Base-by-base conservation (phyloP, 345 rosid species). In the Syzygium aqueum region DNA sequence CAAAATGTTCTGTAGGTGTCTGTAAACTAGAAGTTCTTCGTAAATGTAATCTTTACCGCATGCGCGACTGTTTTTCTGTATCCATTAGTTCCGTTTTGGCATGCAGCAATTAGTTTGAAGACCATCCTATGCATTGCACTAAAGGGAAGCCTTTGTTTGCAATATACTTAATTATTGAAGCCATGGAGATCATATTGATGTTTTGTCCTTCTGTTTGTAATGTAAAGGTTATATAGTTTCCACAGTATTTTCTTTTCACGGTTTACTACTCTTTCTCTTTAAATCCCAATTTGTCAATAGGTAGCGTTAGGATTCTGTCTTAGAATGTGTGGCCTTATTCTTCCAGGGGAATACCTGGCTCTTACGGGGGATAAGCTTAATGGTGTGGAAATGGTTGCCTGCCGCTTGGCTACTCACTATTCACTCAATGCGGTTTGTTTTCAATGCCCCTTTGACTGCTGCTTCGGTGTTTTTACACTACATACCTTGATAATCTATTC, bases 381-480 rank as follows among this genome's bases (percentile, higher is more conserved):
- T 91, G 99, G 97, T 86, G 94, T 90, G 5, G 98, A 96, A 88
- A 97, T 96, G 99, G 93, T 97, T 89, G 97, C 98, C 5, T 94
- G 92, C 92, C 95, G 96, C 91, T 98, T 96, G 90, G 97, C 99
- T 53, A 95, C 99, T 51, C 99, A 95, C 89, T 97, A 90, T 88
- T 89, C 93, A 63, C 77, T 63, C 28, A 63, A 63, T 63, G 77
- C 77, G 3, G 99, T 63, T 51, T 84, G 22, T 49, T 49, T 51
- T 85, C 85, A 87, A 63, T 63, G 77, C 77, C 28, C 57, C 77
- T 27, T 21, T 84, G 33, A 51, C 33, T 84, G 25, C 84, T 53
- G 16, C 56, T 63, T 15, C 7, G 14, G 6, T 86, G 67, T 84
- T 92, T 86, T 56, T 86, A 21, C 87, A 22, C 28, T 63, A 43